Percentiles rank a stretch among this genome's conserved stretches.
These are phyloP conservation scores for Pichia thaimueangensis DNA, from an alignment of 805 yeast species.

Conservation along the genomic window DNA sequence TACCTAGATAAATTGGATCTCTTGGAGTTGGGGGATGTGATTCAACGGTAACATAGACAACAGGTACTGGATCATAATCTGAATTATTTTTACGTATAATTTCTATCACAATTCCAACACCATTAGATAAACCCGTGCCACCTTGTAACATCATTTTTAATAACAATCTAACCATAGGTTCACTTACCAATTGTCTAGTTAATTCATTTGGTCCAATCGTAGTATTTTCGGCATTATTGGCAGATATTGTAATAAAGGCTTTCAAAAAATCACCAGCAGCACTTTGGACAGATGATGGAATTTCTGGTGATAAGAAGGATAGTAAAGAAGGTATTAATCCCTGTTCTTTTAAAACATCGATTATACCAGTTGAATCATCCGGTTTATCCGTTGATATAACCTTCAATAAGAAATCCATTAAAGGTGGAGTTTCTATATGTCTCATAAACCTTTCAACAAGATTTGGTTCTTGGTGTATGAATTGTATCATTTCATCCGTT, in stretches of 20 bases:
- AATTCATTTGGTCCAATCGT: constrained; percentile 95
- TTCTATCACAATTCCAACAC: constrained; percentile 92
- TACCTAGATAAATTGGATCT: constrained; percentile 90
- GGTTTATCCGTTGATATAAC: constrained; percentile 91
- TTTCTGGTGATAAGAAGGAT: constrained; percentile 60
- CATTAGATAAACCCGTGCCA: constrained; percentile 85
- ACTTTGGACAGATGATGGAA: constrained; percentile 69
- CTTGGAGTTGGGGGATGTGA: constrained; percentile 89
- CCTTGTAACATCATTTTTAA: constrained; percentile 73
- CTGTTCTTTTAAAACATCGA: constrained; percentile 69
- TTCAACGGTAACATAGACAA: constrained; percentile 71
- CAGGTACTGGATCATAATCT: constrained; percentile 88
- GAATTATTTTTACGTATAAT: constrained; percentile 92
- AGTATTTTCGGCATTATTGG: constrained; percentile 84
- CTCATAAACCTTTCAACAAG: constrained; percentile 75
- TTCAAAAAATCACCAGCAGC: constrained; percentile 95
- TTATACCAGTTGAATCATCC: constrained; percentile 80
- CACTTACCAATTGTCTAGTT: constrained; percentile 83
- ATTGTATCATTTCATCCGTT: constrained; percentile 69
- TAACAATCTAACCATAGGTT: constrained; percentile 56
- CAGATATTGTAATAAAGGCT: constrained; percentile 89
- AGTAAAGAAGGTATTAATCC: constrained; percentile 66
- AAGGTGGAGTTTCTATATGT: constrained; percentile 87
- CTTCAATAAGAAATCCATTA: constrained; percentile 87
- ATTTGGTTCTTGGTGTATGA: constrained; percentile 59